phyloP scores from a whole-genome alignment of 257 asterid species.

The Misopates orontium region DNA sequence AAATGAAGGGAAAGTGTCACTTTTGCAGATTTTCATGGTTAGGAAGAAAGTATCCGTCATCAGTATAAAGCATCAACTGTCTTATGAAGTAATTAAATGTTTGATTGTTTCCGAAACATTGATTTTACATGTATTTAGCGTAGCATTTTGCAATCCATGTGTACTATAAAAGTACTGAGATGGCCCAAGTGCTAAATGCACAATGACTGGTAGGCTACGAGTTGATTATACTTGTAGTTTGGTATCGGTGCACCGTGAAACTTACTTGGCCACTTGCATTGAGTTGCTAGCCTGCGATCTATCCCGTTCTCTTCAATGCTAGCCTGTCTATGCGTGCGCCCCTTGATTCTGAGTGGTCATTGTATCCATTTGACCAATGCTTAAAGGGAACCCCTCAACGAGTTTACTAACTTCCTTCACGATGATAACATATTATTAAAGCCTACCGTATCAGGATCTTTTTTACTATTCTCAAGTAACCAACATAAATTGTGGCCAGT shows the following conservation, averaged over 20 bases:
- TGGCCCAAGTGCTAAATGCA: no score
- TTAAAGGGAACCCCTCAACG: no score
- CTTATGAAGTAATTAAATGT: background rate
- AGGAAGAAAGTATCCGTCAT: no score
- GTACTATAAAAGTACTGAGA: no score
- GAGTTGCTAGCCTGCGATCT: background rate
- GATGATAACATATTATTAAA: no score
- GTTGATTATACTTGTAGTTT: background rate
- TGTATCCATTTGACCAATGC: no score
- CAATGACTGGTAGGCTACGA: background rate
- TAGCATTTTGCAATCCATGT: background rate
- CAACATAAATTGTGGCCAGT: background rate
- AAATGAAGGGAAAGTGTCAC: constrained; percentile 1
- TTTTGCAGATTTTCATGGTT: background rate
- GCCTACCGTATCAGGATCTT: background rate
- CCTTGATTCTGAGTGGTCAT: no score
- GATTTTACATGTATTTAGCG: background rate
- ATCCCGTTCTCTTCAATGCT: background rate
- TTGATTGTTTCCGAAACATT: background rate
- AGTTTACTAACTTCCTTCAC: background rate
- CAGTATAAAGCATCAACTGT: constrained; percentile 4
- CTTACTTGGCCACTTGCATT: constrained; percentile 7
- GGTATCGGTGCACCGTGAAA: background rate
- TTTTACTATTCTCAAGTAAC: background rate
- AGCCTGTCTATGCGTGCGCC: no score